A percentile compares a stretch with the other conserved stretches of the same genome.
These are phyloP conservation scores for Cryptococcus maquisensis DNA, from an alignment of 1,284 basidiomycete species.

Conservation along the genomic window DNA sequence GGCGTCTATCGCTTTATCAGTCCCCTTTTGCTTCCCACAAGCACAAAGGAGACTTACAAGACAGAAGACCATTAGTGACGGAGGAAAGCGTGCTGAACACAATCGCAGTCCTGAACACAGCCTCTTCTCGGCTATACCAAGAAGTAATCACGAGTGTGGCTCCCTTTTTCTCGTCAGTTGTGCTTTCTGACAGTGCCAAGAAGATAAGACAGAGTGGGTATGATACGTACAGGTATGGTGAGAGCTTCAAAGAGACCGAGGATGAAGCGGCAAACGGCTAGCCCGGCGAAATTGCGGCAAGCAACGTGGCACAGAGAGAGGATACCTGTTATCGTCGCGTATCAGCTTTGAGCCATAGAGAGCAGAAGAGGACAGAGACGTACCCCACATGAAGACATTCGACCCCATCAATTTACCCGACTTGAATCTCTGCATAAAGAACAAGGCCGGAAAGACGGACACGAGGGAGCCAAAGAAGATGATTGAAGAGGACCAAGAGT, in stretches of 20 bases:
- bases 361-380: too few relatives aligned
- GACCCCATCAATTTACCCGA: too few relatives aligned
- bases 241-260: constrained; percentile 16
- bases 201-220: too few relatives aligned
- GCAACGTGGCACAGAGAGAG: too few relatives aligned
- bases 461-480: constrained; percentile 17
- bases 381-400: too few relatives aligned
- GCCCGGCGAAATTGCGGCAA: neutral
- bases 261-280: constrained; percentile 8
- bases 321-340: too few relatives aligned
- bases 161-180: neutral
- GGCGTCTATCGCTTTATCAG: neutral
- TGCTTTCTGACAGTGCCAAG: too few relatives aligned
- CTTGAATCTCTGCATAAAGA: constrained; percentile 4
- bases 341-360: too few relatives aligned
- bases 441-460: constrained; percentile 9
- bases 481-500: constrained; percentile 22
- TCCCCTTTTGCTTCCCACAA: neutral
- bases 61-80: constrained; percentile 12
- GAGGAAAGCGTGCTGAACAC: constrained; percentile 29
- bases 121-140: constrained; percentile 17
- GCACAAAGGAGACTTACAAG: neutral
- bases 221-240: neutral
- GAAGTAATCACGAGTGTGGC: neutral
- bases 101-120: constrained; percentile 24